These are phyloP conservation scores for Ophiosphaerella herpotricha DNA, from an alignment of 2,329 filamentous ascomycete species.

Conservation along the genomic window DNA sequence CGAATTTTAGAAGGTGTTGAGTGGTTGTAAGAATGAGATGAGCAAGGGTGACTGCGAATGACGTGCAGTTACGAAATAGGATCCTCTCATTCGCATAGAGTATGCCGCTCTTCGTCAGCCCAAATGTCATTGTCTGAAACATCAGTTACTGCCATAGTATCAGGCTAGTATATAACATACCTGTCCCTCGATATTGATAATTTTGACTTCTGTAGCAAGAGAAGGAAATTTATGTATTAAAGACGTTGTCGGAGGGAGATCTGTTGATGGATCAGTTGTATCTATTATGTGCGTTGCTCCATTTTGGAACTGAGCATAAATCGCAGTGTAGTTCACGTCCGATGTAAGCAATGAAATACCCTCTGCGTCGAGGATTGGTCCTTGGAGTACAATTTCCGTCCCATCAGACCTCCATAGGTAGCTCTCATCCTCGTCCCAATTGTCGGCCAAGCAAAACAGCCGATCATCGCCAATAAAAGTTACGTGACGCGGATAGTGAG, in stretches of 20 bases:
- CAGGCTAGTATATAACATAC: constrained; percentile 14
- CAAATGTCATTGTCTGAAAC: constrained; percentile 57
- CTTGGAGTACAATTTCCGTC: constrained; percentile 22
- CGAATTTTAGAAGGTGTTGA: constrained; percentile 90
- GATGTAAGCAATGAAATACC: constrained; percentile 28
- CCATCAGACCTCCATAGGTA: constrained; percentile 33
- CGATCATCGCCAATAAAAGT: constrained; percentile 49
- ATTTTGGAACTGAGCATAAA: constrained; percentile 31
- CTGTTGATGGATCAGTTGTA: constrained; percentile 8
- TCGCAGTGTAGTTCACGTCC: constrained; percentile 22
- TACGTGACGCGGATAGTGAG: constrained; percentile 51
- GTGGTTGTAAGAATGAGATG: constrained; percentile 93
- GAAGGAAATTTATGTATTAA: constrained; percentile 31
- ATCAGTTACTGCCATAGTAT: constrained; percentile 18
- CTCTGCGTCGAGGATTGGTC: constrained; percentile 29
- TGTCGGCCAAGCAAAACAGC: constrained; percentile 42
- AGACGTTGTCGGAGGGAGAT: constrained; percentile 21
- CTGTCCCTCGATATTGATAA: constrained; percentile 27
- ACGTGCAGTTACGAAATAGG: constrained; percentile 86
- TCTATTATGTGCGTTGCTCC: constrained; percentile 26
- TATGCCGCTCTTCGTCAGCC: constrained; percentile 75
- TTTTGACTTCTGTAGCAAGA: constrained; percentile 30
- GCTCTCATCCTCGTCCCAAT: constrained; percentile 37
- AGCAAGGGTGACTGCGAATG: constrained; percentile 77
- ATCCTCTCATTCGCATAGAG: constrained; percentile 77